Conservation (phyloP, 2,329 filamentous ascomycete genomes). For the Phaeosphaeria sp. region DNA sequence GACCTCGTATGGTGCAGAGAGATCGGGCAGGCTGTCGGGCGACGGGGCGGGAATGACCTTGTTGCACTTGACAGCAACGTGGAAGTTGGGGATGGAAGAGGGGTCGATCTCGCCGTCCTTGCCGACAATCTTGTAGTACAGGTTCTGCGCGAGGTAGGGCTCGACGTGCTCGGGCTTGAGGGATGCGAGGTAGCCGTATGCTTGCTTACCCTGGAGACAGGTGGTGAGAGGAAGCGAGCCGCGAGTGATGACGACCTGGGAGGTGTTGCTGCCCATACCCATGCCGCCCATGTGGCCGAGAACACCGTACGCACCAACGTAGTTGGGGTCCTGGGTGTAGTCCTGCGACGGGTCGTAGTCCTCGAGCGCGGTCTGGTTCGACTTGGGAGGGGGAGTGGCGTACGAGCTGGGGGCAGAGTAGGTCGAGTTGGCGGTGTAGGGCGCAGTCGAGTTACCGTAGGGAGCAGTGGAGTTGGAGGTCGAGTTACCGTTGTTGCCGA, state of each 20-base stretch:
- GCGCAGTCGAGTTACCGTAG: conserved; percentile 22
- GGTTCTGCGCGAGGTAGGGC: conserved; percentile 42
- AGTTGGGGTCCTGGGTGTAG: conserved; percentile 38
- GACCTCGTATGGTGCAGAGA: conserved; percentile 33
- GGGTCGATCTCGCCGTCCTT: conserved; percentile 38
- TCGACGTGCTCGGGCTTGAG: conserved; percentile 41
- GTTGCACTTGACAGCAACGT: conserved; percentile 40
- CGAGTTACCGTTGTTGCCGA: conserved; percentile 38
- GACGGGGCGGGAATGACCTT: conserved; percentile 34
- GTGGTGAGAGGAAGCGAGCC: conserved; percentile 43
- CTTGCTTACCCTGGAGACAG: conserved; percentile 42
- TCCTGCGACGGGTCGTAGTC: conserved; percentile 35
- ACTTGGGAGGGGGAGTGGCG: conserved; percentile 23
- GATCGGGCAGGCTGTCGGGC: conserved; percentile 35
- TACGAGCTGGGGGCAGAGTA: conserved; percentile 15
- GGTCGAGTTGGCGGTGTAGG: conserved; percentile 8
- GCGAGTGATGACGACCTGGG: conserved; percentile 36
- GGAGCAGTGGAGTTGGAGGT: conserved; percentile 31
- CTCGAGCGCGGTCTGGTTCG: conserved; percentile 26
- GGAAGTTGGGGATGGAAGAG: conserved; percentile 39
- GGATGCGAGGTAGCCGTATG: conserved; percentile 36
- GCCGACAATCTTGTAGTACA: conserved; percentile 45
- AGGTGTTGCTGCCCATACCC: conserved; percentile 28
- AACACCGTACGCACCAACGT: conserved; percentile 43
- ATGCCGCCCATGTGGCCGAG: conserved; percentile 27